These are phyloP conservation scores for Cymbidium sinense DNA, from an alignment of 106 monocot genomes.

Conservation along the genomic window DNA sequence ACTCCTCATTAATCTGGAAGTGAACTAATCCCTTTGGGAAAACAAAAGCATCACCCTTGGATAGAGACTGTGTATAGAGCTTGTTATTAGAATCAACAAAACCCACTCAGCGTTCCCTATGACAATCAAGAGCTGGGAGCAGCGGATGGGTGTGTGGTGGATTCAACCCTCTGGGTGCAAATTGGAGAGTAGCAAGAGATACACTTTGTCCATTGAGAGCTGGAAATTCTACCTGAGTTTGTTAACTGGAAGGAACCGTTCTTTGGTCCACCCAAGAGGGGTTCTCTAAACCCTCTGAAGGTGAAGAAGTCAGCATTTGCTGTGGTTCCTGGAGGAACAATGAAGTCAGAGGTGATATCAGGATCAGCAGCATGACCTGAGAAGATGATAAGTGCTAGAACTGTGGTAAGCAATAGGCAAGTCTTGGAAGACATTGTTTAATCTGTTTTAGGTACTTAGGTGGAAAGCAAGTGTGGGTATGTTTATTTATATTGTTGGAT, in stretches of 20 bases:
- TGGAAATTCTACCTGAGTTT: constrained; percentile 13
- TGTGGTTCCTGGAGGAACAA: neutral
- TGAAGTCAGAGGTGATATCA: constrained; percentile 13
- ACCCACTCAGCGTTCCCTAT: constrained; percentile 13
- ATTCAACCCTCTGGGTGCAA: neutral
- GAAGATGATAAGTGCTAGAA: neutral
- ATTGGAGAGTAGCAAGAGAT: constrained; percentile 13
- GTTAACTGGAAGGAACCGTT: constrained; percentile 3
- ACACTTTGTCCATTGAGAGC: constrained; percentile 21
- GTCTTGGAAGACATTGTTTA: too few species aligned
- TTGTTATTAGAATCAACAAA: constrained; percentile 20
- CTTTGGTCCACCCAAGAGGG: neutral
- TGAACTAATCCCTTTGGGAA: constrained; percentile 24
- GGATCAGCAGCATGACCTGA: constrained; percentile 12
- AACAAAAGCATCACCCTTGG: constrained; percentile 14
- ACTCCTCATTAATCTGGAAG: constrained; percentile 3
- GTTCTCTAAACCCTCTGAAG: constrained; percentile 7
- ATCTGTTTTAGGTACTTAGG: too few species aligned
- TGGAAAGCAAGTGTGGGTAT: too few species aligned
- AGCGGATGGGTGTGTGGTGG: constrained; percentile 24
- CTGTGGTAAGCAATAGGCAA: neutral
- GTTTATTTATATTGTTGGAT: too few species aligned
- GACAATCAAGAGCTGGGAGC: constrained; percentile 12
- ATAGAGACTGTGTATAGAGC: constrained; percentile 8
- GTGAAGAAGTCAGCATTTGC: constrained; percentile 15